Percentiles rank a stretch among this genome's conserved stretches.
phyloP scores from a whole-genome alignment of 1,284 basidiomycete species.

The Violaceomyces palustris region DNA sequence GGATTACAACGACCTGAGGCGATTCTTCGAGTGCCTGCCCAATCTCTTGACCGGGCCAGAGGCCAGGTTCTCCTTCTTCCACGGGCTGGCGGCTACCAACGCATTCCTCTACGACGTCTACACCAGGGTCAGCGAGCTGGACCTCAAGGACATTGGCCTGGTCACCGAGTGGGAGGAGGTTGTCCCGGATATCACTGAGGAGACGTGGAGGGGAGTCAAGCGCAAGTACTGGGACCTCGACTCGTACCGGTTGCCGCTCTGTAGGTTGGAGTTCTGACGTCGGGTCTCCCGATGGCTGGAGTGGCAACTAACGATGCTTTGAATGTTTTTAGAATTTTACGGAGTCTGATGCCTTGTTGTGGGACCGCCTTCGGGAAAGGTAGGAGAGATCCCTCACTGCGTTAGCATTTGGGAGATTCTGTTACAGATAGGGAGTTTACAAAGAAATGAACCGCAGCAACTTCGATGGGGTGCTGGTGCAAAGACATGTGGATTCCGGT shows the following conservation, averaged over 20 bases:
- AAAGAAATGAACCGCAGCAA: too few species aligned
- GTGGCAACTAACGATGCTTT: too few species aligned
- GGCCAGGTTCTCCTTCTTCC: constrained; percentile 80
- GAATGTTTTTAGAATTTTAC: too few species aligned
- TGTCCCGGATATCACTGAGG: constrained; percentile 53
- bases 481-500: too few species aligned
- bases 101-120: constrained; percentile 74
- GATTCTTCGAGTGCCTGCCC: constrained; percentile 78
- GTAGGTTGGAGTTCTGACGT: too few species aligned
- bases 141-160: constrained; percentile 74
- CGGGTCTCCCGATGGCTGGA: too few species aligned
- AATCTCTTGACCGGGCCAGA: constrained; percentile 71
- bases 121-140: constrained; percentile 76
- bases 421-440: too few species aligned
- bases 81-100: constrained; percentile 94
- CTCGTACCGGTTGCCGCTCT: constrained; percentile 25
- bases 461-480: too few species aligned
- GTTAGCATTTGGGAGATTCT: too few species aligned
- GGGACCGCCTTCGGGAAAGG: too few species aligned
- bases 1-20: constrained; percentile 71
- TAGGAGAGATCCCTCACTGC: too few species aligned
- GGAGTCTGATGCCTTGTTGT: too few species aligned
- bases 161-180: constrained; percentile 67
- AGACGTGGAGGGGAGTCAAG: constrained; percentile 45
- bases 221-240: constrained; percentile 44